These are phyloP conservation scores for Herpetospermum pedunculosum DNA, from an alignment of 306 rosid genomes.

Conservation along the genomic window DNA sequence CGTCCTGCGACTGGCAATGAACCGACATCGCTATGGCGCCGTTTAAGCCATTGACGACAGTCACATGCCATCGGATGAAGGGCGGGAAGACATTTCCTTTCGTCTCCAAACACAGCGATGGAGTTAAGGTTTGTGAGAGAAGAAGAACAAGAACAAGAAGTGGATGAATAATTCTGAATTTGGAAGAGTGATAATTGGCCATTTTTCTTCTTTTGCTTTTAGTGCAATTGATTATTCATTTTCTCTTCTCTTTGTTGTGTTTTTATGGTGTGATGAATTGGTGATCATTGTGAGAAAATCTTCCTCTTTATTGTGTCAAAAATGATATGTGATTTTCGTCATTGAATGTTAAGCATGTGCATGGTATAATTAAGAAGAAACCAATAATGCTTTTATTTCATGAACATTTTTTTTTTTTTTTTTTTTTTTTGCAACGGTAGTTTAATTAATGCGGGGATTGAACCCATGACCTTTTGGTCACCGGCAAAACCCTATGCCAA, in stretches of 20 bases:
- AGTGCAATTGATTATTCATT: not conserved
- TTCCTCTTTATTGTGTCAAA: not conserved
- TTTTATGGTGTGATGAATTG: not conserved
- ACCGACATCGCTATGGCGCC: not conserved
- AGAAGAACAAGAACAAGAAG: not conserved
- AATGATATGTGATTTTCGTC: not conserved
- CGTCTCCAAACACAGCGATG: not conserved
- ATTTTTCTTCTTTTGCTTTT: not conserved
- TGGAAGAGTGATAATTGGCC: not conserved
- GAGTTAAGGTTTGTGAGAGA: not conserved
- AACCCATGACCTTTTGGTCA: no score
- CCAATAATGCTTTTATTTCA: not conserved
- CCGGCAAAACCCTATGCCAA: no score
- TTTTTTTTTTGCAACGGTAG: no score
- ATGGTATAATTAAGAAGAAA: not conserved
- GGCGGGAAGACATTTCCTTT: constrained; percentile 2
- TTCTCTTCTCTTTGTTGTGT: not conserved
- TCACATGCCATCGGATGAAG: constrained; percentile 9
- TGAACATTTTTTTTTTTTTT: no score
- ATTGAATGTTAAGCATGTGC: not conserved
- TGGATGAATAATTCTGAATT: not conserved
- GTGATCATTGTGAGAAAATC: not conserved
- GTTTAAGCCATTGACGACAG: not conserved
- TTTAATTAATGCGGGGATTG: no score
- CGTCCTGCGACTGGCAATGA: constrained; percentile 14